Conservation (phyloP, 495 filamentous ascomycete genomes). For the Aspergillus ellipticus region DNA sequence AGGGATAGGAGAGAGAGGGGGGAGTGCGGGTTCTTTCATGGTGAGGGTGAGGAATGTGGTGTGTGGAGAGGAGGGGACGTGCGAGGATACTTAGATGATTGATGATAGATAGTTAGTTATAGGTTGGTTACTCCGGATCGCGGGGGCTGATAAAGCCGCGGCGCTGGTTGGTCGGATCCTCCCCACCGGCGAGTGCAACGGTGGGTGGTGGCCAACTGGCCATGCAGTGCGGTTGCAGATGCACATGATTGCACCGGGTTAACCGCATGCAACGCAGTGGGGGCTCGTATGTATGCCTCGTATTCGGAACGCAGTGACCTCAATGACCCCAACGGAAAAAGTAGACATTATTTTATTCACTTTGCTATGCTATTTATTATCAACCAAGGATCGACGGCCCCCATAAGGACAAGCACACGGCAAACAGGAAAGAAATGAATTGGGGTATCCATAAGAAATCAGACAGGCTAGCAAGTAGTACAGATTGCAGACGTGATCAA, state of each 20-base stretch:
- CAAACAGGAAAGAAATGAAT: constrained; percentile 6
- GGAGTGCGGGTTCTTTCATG: constrained; percentile 28
- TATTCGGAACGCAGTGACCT: too few species aligned
- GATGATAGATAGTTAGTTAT: too few species aligned
- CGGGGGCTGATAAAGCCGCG: background rate
- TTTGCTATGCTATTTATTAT: background rate
- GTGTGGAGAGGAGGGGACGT: background rate
- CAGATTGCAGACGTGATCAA: constrained; percentile 3
- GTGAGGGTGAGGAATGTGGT: background rate
- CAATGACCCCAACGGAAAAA: too few species aligned
- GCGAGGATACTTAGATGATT: too few species aligned
- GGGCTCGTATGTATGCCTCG: too few species aligned
- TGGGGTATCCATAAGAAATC: constrained; percentile 18
- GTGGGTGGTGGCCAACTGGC: too few species aligned
- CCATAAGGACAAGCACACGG: background rate
- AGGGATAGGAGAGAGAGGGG: constrained; percentile 6
- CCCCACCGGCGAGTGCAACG: too few species aligned
- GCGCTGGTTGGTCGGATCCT: background rate
- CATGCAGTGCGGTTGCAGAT: too few species aligned
- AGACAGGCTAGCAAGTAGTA: constrained; percentile 7
- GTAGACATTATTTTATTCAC: background rate
- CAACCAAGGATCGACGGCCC: too few species aligned
- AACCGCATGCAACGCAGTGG: too few species aligned
- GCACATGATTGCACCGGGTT: too few species aligned
- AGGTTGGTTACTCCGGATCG: background rate